Percentiles rank a stretch among this genome's conserved stretches.
phyloP scores from a whole-genome alignment of 2,329 filamentous ascomycete genomes.

The Madurella fahalii region DNA sequence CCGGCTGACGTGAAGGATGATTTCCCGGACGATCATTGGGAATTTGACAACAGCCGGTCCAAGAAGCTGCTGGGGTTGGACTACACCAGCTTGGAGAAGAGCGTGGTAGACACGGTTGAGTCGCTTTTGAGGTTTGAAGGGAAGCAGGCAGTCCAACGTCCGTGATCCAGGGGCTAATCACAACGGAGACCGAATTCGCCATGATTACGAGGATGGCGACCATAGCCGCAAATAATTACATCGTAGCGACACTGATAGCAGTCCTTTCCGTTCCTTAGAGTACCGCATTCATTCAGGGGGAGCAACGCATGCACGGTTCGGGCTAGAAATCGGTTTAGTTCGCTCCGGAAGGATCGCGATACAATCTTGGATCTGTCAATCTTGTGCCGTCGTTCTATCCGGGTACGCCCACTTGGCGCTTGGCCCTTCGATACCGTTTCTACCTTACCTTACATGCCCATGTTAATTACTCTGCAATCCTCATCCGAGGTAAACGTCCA shows the following conservation, averaged over 20 bases:
- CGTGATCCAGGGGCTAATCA: neutral
- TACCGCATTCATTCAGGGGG: no score
- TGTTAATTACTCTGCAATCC: no score
- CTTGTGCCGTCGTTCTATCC: no score
- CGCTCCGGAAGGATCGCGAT: no score
- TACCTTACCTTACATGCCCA: no score
- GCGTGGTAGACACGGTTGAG: conserved; percentile 55
- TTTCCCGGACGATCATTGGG: conserved; percentile 46
- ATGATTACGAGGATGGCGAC: neutral
- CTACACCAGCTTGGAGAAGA: conserved; percentile 55
- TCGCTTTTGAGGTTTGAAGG: conserved; percentile 32
- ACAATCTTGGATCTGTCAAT: no score
- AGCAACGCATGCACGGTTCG: no score
- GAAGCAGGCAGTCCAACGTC: neutral
- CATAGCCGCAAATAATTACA: no score
- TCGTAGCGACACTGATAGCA: neutral
- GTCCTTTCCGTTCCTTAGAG: neutral
- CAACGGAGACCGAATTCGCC: neutral
- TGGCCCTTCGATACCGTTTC: no score
- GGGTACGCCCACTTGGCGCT: no score
- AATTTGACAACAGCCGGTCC: conserved; percentile 52
- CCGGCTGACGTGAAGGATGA: conserved; percentile 37
- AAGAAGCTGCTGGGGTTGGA: conserved; percentile 55
- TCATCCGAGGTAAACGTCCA: no score
- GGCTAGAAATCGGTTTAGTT: no score